Evolutionary conservation across 495 filamentous ascomycete species (phyloP).

Genomic region (Neurospora africana): DNA sequence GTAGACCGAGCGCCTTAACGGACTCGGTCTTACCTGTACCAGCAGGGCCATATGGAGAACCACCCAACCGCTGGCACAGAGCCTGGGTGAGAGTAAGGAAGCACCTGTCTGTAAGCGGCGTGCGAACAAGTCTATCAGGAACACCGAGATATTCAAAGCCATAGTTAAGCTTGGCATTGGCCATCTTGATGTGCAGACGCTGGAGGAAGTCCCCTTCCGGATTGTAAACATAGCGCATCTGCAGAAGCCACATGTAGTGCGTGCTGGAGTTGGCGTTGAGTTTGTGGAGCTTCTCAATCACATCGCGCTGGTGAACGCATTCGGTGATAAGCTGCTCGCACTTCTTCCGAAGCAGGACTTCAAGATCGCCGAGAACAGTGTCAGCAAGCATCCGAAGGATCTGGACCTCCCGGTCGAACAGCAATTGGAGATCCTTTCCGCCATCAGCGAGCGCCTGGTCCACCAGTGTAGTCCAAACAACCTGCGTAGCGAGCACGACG

Average conservation of each 20-base stretch:
- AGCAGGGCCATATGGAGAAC: constrained; percentile 93
- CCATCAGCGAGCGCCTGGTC: constrained; percentile 62
- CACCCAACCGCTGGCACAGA: constrained; percentile 85
- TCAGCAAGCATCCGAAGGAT: constrained; percentile 73
- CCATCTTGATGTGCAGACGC: constrained; percentile 87
- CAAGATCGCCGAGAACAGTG: constrained; percentile 84
- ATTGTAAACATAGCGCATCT: constrained; percentile 91
- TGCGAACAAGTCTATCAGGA: constrained; percentile 87
- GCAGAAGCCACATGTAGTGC: constrained; percentile 89
- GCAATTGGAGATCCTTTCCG: constrained; percentile 49
- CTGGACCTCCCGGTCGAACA: constrained; percentile 68
- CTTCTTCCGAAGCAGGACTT: constrained; percentile 80
- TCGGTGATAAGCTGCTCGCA: constrained; percentile 98
- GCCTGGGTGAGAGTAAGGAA: constrained; percentile 97
- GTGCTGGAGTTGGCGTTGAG: constrained; percentile 63
- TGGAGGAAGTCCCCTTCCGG: constrained; percentile 71
- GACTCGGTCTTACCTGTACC: constrained; percentile 99
- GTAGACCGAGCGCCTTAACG: constrained; percentile 91
- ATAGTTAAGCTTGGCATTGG: constrained; percentile 88
- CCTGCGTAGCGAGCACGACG: constrained; percentile 90
- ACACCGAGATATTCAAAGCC: constrained; percentile 98
- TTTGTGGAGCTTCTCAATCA: constrained; percentile 71
- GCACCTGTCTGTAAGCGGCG: constrained; percentile 92
- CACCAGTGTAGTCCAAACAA: constrained; percentile 80
- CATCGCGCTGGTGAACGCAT: constrained; percentile 92